Evolutionary conservation across 805 yeast species (phyloP).

Genomic region (Peterozyma toletana): DNA sequence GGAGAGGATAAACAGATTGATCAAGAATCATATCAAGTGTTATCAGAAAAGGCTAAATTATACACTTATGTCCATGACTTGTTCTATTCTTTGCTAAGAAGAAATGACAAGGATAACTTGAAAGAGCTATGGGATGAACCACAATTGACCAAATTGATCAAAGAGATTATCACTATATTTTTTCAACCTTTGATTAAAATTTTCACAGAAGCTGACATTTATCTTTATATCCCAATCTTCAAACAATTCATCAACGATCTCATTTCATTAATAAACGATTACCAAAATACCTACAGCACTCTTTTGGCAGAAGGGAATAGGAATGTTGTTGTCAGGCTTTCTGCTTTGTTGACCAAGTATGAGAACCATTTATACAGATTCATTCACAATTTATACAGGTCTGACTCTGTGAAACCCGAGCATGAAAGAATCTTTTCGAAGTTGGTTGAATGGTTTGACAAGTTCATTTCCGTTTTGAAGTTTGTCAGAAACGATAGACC

Average conservation of each 20-base stretch:
- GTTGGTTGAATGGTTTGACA: slow-evolving; percentile 67
- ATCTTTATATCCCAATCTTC: slow-evolving; percentile 56
- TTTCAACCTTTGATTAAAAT: slow-evolving; percentile 69
- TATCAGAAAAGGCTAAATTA: slow-evolving; percentile 27
- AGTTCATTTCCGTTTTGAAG: slow-evolving; percentile 55
- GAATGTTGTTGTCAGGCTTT: slow-evolving; percentile 62
- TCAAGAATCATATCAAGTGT: slow-evolving; percentile 21
- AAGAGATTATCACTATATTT: slow-evolving; percentile 63
- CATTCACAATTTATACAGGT: slow-evolving; percentile 72
- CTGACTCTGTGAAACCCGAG: slow-evolving; percentile 47
- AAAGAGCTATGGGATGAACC: slow-evolving; percentile 82
- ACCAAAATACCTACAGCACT: slow-evolving; percentile 7
- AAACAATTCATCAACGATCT: slow-evolving; percentile 65
- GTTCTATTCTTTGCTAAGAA: slow-evolving; percentile 56
- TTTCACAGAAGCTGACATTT: slow-evolving; percentile 59
- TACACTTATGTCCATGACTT: slow-evolving; percentile 54
- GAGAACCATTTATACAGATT: slow-evolving; percentile 68
- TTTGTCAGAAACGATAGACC: slow-evolving; percentile 42
- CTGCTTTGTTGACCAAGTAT: slow-evolving; percentile 61
- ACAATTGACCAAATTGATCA: slow-evolving; percentile 66
- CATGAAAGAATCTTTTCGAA: slow-evolving; percentile 56
- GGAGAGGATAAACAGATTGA: slow-evolving; percentile 27
- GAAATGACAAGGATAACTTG: slow-evolving; percentile 68
- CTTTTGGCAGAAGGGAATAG: slow-evolving; percentile 30
- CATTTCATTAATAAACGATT: slow-evolving; percentile 39